Evolutionary conservation across 306 rosid genomes (phyloP).

Genomic region (Quercus robur): DNA sequence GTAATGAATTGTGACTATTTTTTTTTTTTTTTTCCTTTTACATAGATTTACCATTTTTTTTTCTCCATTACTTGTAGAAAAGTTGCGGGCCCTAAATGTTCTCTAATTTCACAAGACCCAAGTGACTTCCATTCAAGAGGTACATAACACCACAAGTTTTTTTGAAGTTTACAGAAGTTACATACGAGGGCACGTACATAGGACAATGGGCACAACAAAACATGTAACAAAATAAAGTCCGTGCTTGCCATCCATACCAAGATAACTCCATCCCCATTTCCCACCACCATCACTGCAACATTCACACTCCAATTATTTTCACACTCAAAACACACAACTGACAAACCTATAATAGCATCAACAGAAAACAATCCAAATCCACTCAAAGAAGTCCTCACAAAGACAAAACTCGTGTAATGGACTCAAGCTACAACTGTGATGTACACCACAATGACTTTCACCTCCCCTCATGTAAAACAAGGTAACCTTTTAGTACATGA

Average conservation of each 20-base stretch:
- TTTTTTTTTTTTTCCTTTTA: too few species aligned
- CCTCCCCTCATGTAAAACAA: conserved; percentile 52
- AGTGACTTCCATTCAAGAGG: neutral
- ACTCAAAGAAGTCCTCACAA: neutral
- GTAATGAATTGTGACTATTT: too few species aligned
- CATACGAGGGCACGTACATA: neutral
- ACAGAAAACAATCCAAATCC: conserved; percentile 26
- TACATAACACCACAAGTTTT: neutral
- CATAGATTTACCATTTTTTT: too few species aligned
- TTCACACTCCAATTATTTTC: conserved; percentile 41
- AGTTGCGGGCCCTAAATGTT: neutral
- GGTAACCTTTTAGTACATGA: conserved; percentile 41
- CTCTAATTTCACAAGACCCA: neutral
- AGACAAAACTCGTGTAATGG: neutral
- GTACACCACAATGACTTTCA: conserved; percentile 33
- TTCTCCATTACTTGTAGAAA: too few species aligned
- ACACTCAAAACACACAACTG: conserved; percentile 28
- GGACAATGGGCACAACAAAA: neutral
- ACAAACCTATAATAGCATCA: conserved; percentile 31
- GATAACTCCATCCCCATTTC: neutral
- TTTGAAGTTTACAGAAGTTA: neutral
- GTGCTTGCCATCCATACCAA: neutral
- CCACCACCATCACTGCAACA: conserved; percentile 15
- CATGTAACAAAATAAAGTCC: neutral
- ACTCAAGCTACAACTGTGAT: conserved; percentile 30